phyloP scores from a whole-genome alignment of 768 basidiomycete species.

The Boletus tylopilopsis region DNA sequence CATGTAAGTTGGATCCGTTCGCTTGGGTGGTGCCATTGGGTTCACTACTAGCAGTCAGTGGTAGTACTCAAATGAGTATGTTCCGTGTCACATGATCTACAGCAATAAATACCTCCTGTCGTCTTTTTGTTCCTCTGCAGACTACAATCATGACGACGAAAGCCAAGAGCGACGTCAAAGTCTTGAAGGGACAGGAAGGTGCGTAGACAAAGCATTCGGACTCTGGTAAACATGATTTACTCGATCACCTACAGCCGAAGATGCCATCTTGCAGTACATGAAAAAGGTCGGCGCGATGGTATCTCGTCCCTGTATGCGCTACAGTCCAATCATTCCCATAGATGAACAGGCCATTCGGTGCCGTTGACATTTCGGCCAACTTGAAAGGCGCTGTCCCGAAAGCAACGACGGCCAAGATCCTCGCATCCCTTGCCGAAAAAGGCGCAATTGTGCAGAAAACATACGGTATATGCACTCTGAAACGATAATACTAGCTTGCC shows the following conservation, averaged over 20 bases:
- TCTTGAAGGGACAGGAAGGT: slow-evolving; percentile 78
- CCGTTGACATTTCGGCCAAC: slow-evolving; percentile 89
- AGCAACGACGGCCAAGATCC: slow-evolving; percentile 78
- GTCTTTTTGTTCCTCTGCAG: too few relatives aligned
- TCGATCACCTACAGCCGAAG: slow-evolving; percentile 51
- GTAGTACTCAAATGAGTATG: too few relatives aligned
- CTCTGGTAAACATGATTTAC: neutral
- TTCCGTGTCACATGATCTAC: neutral
- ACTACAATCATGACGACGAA: slow-evolving; percentile 39
- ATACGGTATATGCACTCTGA: slow-evolving; percentile 53
- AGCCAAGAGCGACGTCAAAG: slow-evolving; percentile 50
- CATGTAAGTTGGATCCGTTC: slow-evolving; percentile 38
- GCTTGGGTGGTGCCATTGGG: slow-evolving; percentile 26
- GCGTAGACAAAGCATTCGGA: neutral
- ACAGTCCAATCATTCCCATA: slow-evolving; percentile 25
- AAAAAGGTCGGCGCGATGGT: slow-evolving; percentile 46
- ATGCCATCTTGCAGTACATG: slow-evolving; percentile 73
- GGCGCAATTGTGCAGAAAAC: slow-evolving; percentile 77
- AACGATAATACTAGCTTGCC: neutral
- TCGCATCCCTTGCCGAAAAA: slow-evolving; percentile 78
- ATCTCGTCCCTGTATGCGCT: slow-evolving; percentile 5
- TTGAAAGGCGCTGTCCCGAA: slow-evolving; percentile 88
- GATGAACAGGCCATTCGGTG: slow-evolving; percentile 95
- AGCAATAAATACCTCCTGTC: too few relatives aligned
- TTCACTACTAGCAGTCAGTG: neutral